phyloP scores from a whole-genome alignment of 257 asterid species.

The Plectranthus barbatus region DNA sequence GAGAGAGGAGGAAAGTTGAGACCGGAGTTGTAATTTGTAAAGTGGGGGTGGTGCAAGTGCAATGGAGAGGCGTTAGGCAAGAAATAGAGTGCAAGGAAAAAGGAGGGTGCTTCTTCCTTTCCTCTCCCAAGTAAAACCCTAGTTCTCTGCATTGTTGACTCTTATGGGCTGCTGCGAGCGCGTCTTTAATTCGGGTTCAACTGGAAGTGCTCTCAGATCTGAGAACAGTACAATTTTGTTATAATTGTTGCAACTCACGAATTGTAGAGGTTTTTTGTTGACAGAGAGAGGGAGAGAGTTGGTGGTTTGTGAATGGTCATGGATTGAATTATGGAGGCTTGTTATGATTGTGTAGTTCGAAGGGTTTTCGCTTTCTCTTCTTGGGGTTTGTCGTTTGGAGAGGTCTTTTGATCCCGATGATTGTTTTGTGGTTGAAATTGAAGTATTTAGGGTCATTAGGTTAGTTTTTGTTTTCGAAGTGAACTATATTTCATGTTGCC shows the following conservation, averaged over 20 bases:
- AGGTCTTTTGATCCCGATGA: neutral
- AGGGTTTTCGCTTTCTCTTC: neutral
- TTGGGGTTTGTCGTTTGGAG: neutral
- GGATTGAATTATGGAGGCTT: conserved; percentile 13
- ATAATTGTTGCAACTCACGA: conserved; percentile 13
- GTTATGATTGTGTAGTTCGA: conserved; percentile 5
- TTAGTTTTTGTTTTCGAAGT: neutral
- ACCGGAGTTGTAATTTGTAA: too few relatives aligned
- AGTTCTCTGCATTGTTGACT: conserved; percentile 28
- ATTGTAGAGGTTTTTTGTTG: neutral
- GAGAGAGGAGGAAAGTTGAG: neutral
- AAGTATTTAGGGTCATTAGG: too few relatives aligned
- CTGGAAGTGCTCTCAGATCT: conserved; percentile 32
- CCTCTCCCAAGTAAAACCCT: conserved; percentile 28
- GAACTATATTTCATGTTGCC: neutral
- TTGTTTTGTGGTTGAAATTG: too few relatives aligned
- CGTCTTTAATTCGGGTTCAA: conserved; percentile 4
- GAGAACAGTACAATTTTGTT: conserved; percentile 8
- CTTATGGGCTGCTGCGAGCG: conserved; percentile 14
- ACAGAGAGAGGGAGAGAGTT: neutral
- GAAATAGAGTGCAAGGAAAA: neutral
- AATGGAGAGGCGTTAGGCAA: conserved; percentile 4
- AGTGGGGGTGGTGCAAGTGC: conserved; percentile 8
- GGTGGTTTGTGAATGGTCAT: conserved; percentile 4
- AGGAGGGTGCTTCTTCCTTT: conserved; percentile 8